Evolutionary conservation across 2,329 filamentous ascomycete genomes (phyloP).

Genomic region (Colletotrichum sp.): DNA sequence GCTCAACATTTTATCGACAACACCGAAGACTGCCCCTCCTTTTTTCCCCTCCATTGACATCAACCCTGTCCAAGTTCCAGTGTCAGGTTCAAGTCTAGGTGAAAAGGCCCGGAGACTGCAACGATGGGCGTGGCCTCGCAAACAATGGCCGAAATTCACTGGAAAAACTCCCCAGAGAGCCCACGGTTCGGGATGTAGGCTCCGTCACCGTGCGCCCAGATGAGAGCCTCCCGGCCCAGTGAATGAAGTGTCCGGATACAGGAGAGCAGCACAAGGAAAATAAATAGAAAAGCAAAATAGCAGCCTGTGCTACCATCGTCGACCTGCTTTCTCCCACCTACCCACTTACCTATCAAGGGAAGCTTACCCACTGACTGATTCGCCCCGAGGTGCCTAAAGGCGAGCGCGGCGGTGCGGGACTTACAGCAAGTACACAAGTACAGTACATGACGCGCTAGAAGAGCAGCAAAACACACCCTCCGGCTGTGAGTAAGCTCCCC

Average conservation of each 20-base stretch:
- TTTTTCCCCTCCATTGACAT: constrained; percentile 19
- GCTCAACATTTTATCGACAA: constrained; percentile 18
- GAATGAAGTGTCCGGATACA: not conserved
- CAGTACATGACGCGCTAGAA: constrained; percentile 1
- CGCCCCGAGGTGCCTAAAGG: constrained; percentile 12
- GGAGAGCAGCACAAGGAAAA: not conserved
- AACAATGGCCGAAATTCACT: not conserved
- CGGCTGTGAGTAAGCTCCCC: constrained; percentile 18
- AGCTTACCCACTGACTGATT: constrained; percentile 18
- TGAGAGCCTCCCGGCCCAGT: not conserved
- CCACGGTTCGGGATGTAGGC: not conserved
- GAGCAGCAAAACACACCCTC: not conserved
- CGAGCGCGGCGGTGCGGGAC: constrained; percentile 14
- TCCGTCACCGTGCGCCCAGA: not conserved
- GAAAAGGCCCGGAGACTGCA: not conserved
- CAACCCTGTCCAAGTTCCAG: constrained; percentile 18
- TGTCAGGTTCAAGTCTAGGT: not conserved
- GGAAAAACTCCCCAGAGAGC: not conserved
- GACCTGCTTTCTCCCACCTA: not conserved
- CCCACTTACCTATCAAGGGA: constrained; percentile 16
- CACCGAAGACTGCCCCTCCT: constrained; percentile 11
- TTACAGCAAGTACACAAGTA: constrained; percentile 9
- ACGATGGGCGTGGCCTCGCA: not conserved
- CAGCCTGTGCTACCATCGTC: not conserved
- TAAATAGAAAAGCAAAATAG: not conserved